phyloP scores from a whole-genome alignment of 2,329 filamentous ascomycete genomes.

The Verticillium tricorpus region DNA sequence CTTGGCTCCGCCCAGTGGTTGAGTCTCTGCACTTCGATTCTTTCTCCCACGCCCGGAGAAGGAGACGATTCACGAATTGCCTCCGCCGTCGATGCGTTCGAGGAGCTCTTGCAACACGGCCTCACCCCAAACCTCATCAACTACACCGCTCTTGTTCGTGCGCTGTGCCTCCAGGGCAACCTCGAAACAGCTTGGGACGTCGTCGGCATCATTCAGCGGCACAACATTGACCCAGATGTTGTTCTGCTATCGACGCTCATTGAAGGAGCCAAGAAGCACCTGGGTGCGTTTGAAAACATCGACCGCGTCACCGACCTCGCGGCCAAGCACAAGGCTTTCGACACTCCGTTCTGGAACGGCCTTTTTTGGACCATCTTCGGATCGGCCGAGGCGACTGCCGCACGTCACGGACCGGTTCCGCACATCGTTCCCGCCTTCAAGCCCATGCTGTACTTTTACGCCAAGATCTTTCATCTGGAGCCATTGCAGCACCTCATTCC shows the following conservation, averaged over 20 bases:
- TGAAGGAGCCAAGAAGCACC: constrained; percentile 59
- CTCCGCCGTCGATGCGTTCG: constrained; percentile 49
- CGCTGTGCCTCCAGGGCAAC: constrained; percentile 63
- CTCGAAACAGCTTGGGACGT: constrained; percentile 60
- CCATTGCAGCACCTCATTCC: constrained; percentile 37
- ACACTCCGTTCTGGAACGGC: constrained; percentile 45
- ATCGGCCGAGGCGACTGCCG: constrained; percentile 35
- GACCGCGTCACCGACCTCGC: constrained; percentile 28
- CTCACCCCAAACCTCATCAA: constrained; percentile 57
- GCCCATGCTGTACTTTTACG: constrained; percentile 44
- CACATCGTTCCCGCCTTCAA: constrained; percentile 33
- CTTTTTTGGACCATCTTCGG: constrained; percentile 36
- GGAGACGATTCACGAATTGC: constrained; percentile 32
- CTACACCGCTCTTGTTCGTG: constrained; percentile 66
- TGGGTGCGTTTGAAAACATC: constrained; percentile 48
- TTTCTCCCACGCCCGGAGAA: constrained; percentile 31
- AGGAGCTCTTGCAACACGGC: constrained; percentile 54
- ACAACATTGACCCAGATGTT: constrained; percentile 57
- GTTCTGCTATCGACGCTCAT: constrained; percentile 68
- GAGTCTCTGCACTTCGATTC: constrained; percentile 55
- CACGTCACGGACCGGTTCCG: background rate
- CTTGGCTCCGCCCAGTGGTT: constrained; percentile 42
- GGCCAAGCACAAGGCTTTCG: constrained; percentile 39
- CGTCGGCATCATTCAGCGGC: constrained; percentile 55
- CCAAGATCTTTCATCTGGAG: constrained; percentile 40